phyloP scores from a whole-genome alignment of 1,284 basidiomycete genomes.

The Phlebopus sp. region DNA sequence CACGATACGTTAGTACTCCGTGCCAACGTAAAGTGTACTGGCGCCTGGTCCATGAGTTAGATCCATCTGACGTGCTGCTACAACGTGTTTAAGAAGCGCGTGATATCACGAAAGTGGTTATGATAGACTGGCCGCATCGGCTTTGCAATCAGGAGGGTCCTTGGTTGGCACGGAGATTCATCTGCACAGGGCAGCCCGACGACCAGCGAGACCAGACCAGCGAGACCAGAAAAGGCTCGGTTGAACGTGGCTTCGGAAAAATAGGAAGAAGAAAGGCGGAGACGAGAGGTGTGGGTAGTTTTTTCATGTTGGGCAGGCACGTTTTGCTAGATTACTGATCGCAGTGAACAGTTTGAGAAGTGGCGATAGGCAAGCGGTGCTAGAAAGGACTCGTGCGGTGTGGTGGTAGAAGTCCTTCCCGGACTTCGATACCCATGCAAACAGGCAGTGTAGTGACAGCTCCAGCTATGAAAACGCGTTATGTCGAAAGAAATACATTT shows the following conservation, averaged over 20 bases:
- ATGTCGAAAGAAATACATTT: background rate
- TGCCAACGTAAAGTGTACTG: conserved; percentile 35
- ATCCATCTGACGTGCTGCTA: conserved; percentile 30
- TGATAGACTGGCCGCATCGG: conserved; percentile 34
- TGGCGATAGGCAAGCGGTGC: conserved; percentile 21
- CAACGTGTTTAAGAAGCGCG: conserved; percentile 36
- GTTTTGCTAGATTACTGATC: conserved; percentile 23
- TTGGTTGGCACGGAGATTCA: conserved; percentile 16
- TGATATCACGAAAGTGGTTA: conserved; percentile 33
- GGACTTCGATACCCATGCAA: conserved; percentile 23
- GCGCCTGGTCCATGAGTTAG: conserved; percentile 29
- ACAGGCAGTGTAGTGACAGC: conserved; percentile 17
- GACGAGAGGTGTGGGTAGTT: conserved; percentile 21
- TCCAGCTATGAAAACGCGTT: conserved; percentile 4
- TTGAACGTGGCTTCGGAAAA: conserved; percentile 6
- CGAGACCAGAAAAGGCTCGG: conserved; percentile 9
- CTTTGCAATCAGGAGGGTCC: conserved; percentile 28
- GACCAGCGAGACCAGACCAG: conserved; percentile 14
- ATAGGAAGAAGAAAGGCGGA: conserved; percentile 7
- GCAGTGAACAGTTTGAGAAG: conserved; percentile 13
- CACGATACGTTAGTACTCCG: conserved; percentile 18
- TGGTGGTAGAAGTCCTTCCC: conserved; percentile 18
- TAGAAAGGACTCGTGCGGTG: conserved; percentile 21
- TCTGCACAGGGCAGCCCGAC: background rate
- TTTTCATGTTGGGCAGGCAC: conserved; percentile 14